Evolutionary conservation across 257 asterid genomes (phyloP).

Genomic region (Asclepias syriaca): DNA sequence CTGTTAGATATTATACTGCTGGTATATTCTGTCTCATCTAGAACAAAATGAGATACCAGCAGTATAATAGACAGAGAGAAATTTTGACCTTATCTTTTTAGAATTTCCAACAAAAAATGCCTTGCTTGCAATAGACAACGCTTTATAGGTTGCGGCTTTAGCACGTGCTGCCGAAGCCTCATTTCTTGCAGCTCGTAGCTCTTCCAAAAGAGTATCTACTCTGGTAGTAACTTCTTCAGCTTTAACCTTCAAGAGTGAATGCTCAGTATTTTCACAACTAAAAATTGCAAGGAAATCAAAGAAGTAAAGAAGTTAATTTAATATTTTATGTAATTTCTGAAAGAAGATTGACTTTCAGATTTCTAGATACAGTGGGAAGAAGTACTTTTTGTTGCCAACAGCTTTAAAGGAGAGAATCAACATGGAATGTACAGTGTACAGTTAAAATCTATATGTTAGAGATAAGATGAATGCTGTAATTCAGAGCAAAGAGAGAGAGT

Average conservation of each 20-base stretch:
- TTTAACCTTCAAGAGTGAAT: slow-evolving; percentile 48
- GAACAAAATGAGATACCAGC: background rate
- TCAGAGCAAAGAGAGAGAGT: background rate
- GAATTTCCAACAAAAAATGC: slow-evolving; percentile 56
- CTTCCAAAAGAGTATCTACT: slow-evolving; percentile 75
- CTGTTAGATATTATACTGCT: too few species aligned
- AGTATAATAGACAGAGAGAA: background rate
- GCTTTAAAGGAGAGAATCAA: background rate
- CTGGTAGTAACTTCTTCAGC: slow-evolving; percentile 77
- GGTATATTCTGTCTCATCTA: too few species aligned
- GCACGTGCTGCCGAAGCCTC: slow-evolving; percentile 75
- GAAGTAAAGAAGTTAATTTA: background rate
- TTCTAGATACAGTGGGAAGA: background rate
- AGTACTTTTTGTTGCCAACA: background rate
- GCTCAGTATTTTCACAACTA: background rate
- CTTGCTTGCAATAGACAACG: slow-evolving; percentile 50
- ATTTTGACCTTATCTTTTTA: slow-evolving; percentile 41
- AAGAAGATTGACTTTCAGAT: background rate
- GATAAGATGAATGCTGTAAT: background rate
- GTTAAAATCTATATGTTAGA: background rate
- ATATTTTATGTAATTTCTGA: background rate
- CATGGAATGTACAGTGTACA: background rate
- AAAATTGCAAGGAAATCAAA: background rate
- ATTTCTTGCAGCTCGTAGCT: slow-evolving; percentile 58
- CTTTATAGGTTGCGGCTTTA: slow-evolving; percentile 77